These are phyloP conservation scores for Clarireedia paspali DNA, from an alignment of 2,329 filamentous ascomycete species.

Conservation along the genomic window DNA sequence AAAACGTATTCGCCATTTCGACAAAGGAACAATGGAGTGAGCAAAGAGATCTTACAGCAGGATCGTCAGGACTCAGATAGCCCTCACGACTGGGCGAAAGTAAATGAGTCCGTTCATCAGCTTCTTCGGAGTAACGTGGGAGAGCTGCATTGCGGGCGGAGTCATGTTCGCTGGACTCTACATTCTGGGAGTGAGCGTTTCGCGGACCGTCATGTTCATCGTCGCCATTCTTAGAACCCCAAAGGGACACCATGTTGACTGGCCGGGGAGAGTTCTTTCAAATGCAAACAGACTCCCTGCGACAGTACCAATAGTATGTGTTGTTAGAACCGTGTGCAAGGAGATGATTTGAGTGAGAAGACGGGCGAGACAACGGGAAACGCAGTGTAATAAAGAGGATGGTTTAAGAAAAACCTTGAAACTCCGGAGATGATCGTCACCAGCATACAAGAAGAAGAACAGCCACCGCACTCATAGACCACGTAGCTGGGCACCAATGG, in stretches of 20 bases:
- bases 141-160: neutral
- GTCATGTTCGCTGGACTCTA: constrained; percentile 18
- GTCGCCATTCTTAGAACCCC: constrained; percentile 44
- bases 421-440: too few species aligned
- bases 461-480: neutral
- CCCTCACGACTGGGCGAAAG: constrained; percentile 27
- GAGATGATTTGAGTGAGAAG: neutral
- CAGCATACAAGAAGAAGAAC: neutral
- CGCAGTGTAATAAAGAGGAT: neutral
- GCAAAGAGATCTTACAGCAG: constrained; percentile 51
- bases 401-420: neutral
- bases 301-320: neutral
- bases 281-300: neutral
- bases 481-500: neutral
- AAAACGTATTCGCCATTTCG: neutral
- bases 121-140: constrained; percentile 33
- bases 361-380: neutral
- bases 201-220: constrained; percentile 24
- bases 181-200: constrained; percentile 12
- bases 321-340: neutral
- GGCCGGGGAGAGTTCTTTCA: neutral
- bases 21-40: neutral
- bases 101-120: constrained; percentile 47
- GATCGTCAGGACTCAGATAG: constrained; percentile 72
- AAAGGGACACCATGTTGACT: constrained; percentile 42